These are phyloP conservation scores for Auriscalpium microsporum DNA, from an alignment of 768 basidiomycete genomes.

Conservation along the genomic window DNA sequence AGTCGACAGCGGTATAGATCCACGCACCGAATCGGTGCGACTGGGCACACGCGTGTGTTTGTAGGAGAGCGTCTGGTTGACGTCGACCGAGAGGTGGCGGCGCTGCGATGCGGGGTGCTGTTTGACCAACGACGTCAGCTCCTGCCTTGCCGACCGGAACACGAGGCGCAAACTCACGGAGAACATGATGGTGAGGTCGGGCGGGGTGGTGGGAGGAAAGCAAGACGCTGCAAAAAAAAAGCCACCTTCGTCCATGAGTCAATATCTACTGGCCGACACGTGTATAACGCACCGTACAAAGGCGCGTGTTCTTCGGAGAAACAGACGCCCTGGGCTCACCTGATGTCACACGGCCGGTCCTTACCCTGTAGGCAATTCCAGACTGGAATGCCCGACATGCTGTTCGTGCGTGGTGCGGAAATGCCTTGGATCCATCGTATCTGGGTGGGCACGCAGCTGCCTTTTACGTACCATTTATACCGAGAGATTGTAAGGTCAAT, in stretches of 20 bases:
- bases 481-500: neutral
- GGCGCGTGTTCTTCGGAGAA: neutral
- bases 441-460: slow-evolving; percentile 2
- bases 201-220: neutral
- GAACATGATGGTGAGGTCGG: neutral
- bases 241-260: neutral
- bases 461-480: slow-evolving; percentile 6
- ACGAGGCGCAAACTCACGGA: neutral
- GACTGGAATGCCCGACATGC: slow-evolving; percentile 1
- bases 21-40: slow-evolving; percentile 13
- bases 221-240: neutral
- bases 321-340: slow-evolving; percentile 4
- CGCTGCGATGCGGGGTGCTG: slow-evolving; percentile 2
- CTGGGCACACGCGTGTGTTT: slow-evolving; percentile 7
- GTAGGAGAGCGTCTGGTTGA: slow-evolving; percentile 2
- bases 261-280: neutral
- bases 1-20: neutral
- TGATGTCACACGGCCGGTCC: neutral
- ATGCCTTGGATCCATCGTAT: slow-evolving; percentile 7
- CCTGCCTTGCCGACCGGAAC: neutral
- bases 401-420: slow-evolving; percentile 8
- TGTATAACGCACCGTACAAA: neutral
- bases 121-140: neutral
- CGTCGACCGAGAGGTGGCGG: slow-evolving; percentile 6
- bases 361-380: neutral